Base-by-base conservation (phyloP, 441 rosid genomes). In the Flueggea neowawraea region DNA sequence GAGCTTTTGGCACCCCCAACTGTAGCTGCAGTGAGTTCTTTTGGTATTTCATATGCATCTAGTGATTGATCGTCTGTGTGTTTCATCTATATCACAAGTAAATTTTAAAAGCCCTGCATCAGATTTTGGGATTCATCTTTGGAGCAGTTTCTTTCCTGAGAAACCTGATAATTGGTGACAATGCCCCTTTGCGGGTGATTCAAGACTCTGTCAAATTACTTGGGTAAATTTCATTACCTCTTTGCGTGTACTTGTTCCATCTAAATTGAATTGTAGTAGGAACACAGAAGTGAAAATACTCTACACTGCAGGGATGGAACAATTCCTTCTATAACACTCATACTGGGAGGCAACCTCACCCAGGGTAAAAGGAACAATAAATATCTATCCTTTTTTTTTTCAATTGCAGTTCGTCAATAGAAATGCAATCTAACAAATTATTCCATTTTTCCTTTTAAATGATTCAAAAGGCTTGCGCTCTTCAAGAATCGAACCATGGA, bases 1-100 rank as follows among this genome's bases (percentile, higher is more conserved):
- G 97, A 89, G 79, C 87, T 91, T 52, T 61, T 82, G 15, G 82
- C 93, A 22, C 97, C 91, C 55, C 96, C 99, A 0, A 83, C 99
- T 0, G 65, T 89, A 50, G 89, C 80, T 52, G 91, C 98, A 5
- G 98, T 89, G 71, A 95, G 97, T 82, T 50, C 54, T 41, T 44
- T n/a, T 36, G 16, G 15, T 28, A n/a, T 57, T 47, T 51, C 31
- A 12, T 50, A 15, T 16, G 4, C 41, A 31, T 53, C 43, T 56
- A 57, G 49, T n/a, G 5, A 17, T 8, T 3, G 58, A 36, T 36
- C 41, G 4, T 54, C n/a, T 32, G 33, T 13, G 3, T 55, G 10
- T 32, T 55, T 33, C 1, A 15, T 28, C 59, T 1, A 36, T 8
- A 36, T 36, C 9, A 36, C 41, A 36, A 36, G 9, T 36, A 36